Evolutionary conservation across 179 eudicot genomes (phyloP).

Genomic region (Vitellaria paradoxa): DNA sequence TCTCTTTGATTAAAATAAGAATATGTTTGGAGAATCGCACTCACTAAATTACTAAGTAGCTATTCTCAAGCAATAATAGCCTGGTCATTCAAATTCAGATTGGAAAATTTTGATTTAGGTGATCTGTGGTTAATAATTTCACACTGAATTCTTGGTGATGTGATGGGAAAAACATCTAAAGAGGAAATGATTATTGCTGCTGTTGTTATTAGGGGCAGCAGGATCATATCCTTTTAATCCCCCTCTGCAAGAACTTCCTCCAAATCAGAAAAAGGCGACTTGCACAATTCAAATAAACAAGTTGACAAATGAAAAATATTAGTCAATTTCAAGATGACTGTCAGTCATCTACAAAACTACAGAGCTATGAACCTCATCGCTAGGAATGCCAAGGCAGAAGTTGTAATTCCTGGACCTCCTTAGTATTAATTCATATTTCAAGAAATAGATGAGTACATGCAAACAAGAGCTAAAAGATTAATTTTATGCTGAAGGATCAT

Average conservation of each 20-base stretch:
- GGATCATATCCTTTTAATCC: background rate
- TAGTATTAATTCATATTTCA: background rate
- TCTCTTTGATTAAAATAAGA: background rate
- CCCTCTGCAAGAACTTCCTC: background rate
- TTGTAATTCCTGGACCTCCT: background rate
- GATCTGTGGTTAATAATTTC: background rate
- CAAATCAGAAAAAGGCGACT: background rate
- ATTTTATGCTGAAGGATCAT: constrained; percentile 2
- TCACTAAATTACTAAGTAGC: background rate
- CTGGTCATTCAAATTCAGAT: background rate
- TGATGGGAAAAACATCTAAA: background rate
- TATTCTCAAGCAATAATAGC: background rate
- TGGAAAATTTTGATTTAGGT: background rate
- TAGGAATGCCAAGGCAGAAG: background rate
- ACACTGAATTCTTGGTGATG: background rate
- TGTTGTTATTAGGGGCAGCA: background rate
- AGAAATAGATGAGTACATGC: background rate
- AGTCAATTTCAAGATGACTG: too few relatives aligned
- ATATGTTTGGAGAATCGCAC: background rate
- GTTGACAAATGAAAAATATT: background rate
- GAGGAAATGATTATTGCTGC: background rate
- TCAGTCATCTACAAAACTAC: too few relatives aligned
- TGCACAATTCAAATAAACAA: background rate
- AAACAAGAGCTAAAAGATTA: background rate
- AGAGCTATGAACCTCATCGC: too few relatives aligned